phyloP scores from a whole-genome alignment of 352 stramenopile species.

The Phytophthora gonapodyides region DNA sequence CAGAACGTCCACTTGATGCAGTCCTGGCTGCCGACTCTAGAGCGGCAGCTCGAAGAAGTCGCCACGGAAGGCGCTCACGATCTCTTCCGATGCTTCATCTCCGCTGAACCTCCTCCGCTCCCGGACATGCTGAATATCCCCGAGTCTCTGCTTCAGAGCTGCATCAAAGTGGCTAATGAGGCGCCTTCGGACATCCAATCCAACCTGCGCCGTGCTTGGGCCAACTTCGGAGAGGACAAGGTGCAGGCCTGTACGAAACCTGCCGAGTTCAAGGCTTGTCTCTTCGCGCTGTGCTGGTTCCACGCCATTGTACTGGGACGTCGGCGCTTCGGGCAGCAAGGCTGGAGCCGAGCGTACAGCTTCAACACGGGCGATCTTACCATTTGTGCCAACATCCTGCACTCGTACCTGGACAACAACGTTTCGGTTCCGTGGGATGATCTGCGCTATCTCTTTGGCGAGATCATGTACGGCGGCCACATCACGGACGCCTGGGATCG shows the following conservation, averaged over 20 bases:
- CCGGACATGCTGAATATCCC: conserved; percentile 96
- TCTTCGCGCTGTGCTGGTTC: conserved; percentile 97
- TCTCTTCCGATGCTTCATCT: conserved; percentile 97
- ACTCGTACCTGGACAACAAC: conserved; percentile 95
- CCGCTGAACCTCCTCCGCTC: conserved; percentile 92
- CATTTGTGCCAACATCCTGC: conserved; percentile 95
- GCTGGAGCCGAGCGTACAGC: conserved; percentile 94
- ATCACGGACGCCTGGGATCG: conserved; percentile 97
- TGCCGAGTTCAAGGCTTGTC: conserved; percentile 92
- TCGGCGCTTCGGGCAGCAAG: conserved; percentile 93
- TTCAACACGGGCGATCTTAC: conserved; percentile 97
- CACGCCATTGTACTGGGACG: conserved; percentile 94
- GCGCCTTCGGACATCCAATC: conserved; percentile 95
- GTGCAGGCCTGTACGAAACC: conserved; percentile 88
- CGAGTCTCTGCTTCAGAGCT: conserved; percentile 95
- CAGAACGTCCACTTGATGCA: conserved; percentile 97
- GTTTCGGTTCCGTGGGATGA: conserved; percentile 94
- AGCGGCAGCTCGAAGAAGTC: conserved; percentile 92
- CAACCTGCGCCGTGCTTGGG: conserved; percentile 94
- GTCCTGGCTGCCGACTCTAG: conserved; percentile 93
- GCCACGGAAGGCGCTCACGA: conserved; percentile 90
- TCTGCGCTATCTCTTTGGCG: conserved; percentile 95
- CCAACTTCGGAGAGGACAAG: conserved; percentile 93
- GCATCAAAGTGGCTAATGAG: conserved; percentile 97
- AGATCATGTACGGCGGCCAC: conserved; percentile 98